Evolutionary conservation across 805 yeast species (phyloP).

Genomic region (Spathaspora girioi): DNA sequence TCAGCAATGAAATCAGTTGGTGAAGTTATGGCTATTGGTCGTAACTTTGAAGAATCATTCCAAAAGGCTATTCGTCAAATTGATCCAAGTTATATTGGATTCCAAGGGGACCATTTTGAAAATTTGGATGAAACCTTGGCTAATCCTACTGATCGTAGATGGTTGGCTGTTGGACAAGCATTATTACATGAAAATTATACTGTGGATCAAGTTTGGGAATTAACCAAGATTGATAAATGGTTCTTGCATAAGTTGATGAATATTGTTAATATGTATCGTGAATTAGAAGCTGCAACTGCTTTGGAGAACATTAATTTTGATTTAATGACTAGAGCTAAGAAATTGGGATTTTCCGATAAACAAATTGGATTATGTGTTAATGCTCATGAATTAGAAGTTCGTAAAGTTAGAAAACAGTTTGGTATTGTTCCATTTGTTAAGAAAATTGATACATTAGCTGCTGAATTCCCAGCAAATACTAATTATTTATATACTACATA

Average conservation of each 20-base stretch:
- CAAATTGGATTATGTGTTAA: conserved; percentile 82
- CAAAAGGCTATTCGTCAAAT: conserved; percentile 97
- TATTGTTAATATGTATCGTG: conserved; percentile 84
- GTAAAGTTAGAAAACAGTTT: conserved; percentile 74
- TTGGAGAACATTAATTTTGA: conserved; percentile 63
- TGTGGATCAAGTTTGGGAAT: conserved; percentile 88
- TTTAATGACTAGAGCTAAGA: conserved; percentile 74
- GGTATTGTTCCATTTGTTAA: conserved; percentile 91
- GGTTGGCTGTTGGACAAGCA: conserved; percentile 98
- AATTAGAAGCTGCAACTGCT: conserved; percentile 59
- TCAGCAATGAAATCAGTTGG: conserved; percentile 98
- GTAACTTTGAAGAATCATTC: conserved; percentile 95
- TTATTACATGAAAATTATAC: conserved; percentile 85
- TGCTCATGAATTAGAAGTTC: conserved; percentile 72
- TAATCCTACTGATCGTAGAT: conserved; percentile 92
- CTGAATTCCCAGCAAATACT: conserved; percentile 97
- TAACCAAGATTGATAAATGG: conserved; percentile 94
- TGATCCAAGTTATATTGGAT: conserved; percentile 86
- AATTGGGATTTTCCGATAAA: conserved; percentile 91
- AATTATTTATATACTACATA: conserved; percentile 95
- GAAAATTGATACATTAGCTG: conserved; percentile 95
- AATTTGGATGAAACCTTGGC: conserved; percentile 72
- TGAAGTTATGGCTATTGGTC: conserved; percentile 98
- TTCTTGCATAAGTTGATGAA: conserved; percentile 89
- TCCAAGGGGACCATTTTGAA: conserved; percentile 82